A percentile compares a stretch with the other conserved stretches of the same genome.
Conservation (phyloP, 2,329 filamentous ascomycete genomes). For the Claviceps lovelessii region DNA sequence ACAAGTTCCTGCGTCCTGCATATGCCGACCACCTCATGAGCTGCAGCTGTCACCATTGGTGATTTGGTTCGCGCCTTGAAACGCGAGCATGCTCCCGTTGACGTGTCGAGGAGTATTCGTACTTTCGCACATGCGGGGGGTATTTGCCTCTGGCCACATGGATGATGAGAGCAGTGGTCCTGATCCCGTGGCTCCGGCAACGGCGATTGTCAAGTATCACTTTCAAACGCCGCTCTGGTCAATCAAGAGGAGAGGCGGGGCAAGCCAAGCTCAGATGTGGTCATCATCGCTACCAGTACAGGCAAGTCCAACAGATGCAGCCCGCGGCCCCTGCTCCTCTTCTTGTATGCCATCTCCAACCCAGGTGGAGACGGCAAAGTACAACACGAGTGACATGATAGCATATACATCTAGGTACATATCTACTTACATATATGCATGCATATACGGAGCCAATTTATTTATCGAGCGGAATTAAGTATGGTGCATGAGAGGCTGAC, state of each 20-base stretch:
- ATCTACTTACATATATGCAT: too few relatives aligned
- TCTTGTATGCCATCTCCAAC: background rate
- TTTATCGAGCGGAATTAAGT: background rate
- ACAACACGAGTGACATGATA: too few relatives aligned
- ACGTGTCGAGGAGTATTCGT: constrained; percentile 4
- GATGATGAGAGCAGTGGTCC: background rate
- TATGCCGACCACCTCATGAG: background rate
- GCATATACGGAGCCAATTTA: background rate
- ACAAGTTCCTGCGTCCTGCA: constrained; percentile 3
- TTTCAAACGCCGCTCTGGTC: background rate
- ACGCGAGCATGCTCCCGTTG: constrained; percentile 1
- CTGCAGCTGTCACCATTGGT: constrained; percentile 2
- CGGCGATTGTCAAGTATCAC: background rate
- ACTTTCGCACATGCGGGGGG: background rate
- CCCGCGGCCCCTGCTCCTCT: background rate
- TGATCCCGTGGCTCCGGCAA: background rate
- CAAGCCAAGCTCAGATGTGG: background rate
- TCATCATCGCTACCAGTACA: background rate
- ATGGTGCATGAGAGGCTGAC: background rate
- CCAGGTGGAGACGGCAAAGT: background rate
- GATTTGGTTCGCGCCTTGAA: background rate
- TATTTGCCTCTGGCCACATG: background rate
- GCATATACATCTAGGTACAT: too few relatives aligned
- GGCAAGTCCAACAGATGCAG: background rate
- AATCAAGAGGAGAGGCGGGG: background rate